phyloP scores from a whole-genome alignment of 225 moss, liverwort and hornwort genomes.

The Marchantia paleacea region DNA sequence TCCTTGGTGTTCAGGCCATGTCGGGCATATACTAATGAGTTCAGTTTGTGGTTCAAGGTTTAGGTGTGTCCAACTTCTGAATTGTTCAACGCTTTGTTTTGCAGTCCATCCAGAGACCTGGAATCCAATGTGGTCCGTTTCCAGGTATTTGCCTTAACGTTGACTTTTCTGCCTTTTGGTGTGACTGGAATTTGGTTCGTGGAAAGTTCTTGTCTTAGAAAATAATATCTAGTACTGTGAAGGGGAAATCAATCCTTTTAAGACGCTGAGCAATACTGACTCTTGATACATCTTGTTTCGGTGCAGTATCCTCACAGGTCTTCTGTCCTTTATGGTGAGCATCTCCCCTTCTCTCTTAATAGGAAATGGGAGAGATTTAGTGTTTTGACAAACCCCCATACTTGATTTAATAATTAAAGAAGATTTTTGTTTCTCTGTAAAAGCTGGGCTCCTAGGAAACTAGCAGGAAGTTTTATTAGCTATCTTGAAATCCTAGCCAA shows the following conservation, averaged over 20 bases:
- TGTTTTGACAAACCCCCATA: not conserved
- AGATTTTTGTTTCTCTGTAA: too few relatives aligned
- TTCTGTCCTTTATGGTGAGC: slow-evolving; percentile 91
- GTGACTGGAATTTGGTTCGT: too few relatives aligned
- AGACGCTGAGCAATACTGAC: not conserved
- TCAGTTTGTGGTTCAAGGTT: not conserved
- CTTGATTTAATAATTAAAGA: not conserved
- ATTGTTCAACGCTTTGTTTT: not conserved
- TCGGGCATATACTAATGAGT: too few relatives aligned
- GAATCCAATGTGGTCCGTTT: slow-evolving; percentile 99
- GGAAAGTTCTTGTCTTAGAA: too few relatives aligned
- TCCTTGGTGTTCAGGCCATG: too few relatives aligned
- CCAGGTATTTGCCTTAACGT: slow-evolving; percentile 52
- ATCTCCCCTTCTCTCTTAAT: not conserved
- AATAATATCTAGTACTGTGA: too few relatives aligned
- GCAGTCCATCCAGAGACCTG: slow-evolving; percentile 99
- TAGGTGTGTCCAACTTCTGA: not conserved
- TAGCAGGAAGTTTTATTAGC: too few relatives aligned
- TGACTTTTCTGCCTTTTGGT: too few relatives aligned
- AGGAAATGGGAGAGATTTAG: not conserved
- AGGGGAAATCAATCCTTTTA: not conserved
- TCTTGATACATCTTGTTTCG: not conserved
- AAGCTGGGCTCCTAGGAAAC: too few relatives aligned
- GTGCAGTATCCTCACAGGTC: slow-evolving; percentile 90
- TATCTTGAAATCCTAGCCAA: too few relatives aligned